Base-by-base conservation (phyloP, 2,329 filamentous ascomycete species). In the Geosmithia flava region DNA sequence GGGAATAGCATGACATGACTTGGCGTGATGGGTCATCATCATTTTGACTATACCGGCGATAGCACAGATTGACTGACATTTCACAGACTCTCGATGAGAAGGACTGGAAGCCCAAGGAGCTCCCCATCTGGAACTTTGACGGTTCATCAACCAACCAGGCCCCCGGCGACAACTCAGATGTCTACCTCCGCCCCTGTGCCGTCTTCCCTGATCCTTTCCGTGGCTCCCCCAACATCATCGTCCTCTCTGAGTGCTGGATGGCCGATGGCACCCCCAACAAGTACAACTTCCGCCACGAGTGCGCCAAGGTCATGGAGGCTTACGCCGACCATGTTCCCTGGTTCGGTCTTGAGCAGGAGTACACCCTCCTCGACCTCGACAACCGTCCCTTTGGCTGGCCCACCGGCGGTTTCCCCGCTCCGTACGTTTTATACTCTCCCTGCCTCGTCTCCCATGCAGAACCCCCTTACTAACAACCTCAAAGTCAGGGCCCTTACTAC, bases 291-390 rank as follows among this genome's bases (percentile, higher is more conserved):
- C 87, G 93, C 58, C 85, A 96, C 67, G 91, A 97, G 62, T 85
- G 83, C 62, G 80, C 80, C 63, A 85, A 93, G 68, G 76, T 96
- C 60, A 95, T 97, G 87, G 81, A 93, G 68, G 78, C 82, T 53
- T 82, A 96, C 68, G 82, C 82, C 66, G 74, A 81, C 50, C 83
- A 91, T 60, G 76, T 85, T 66, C 90, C 93, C 63, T 97, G 91
- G 93, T 98, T 97, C 70, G 93, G 93, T 70, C 82, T 98, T 17
- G 91, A 95, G 68, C 91, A 97, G 67, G 91, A 97, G 70, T 97
- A 97, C 79, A 97, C 67, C 8, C 59, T 69, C 13, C 62, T 97
- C 58, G 90, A 91, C 62, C 71, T 81, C 57, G 80, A 83, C 58
- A 86, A 89, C 68, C 85, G 88, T 71, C 93, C 93, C 48, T 96